Evolutionary conservation across 2,329 filamentous ascomycete genomes (phyloP).

Genomic region (Iodosphaeria phyllophila): DNA sequence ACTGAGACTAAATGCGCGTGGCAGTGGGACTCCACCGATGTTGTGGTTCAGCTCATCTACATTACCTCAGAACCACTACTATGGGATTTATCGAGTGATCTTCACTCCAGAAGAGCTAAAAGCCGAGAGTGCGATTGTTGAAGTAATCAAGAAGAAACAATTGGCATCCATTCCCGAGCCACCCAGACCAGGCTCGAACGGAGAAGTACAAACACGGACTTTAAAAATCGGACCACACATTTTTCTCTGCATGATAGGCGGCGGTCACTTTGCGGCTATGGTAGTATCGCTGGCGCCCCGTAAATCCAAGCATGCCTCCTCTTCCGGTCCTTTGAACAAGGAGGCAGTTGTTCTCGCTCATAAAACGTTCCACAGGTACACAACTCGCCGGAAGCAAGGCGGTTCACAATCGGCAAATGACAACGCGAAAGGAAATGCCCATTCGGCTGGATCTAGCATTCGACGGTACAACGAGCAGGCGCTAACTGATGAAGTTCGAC

Average conservation of each 20-base stretch:
- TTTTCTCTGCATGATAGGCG: constrained; percentile 97
- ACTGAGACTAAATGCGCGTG: constrained; percentile 27
- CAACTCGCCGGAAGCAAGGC: constrained; percentile 88
- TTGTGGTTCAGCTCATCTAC: constrained; percentile 70
- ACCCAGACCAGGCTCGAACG: constrained; percentile 38
- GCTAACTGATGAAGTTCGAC: constrained; percentile 71
- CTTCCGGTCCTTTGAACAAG: constrained; percentile 56
- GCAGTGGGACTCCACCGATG: constrained; percentile 51
- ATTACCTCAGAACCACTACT: constrained; percentile 58
- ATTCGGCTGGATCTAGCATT: constrained; percentile 79
- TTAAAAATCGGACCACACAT: constrained; percentile 68
- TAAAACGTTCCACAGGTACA: constrained; percentile 97
- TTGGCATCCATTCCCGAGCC: constrained; percentile 40
- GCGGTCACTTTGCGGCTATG: constrained; percentile 95
- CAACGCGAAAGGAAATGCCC: constrained; percentile 78
- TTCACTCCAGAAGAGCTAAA: constrained; percentile 57
- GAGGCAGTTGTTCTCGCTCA: constrained; percentile 81
- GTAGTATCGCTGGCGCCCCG: constrained; percentile 75
- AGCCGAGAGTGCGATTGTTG: constrained; percentile 38
- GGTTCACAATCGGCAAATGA: constrained; percentile 90
- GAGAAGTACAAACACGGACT: constrained; percentile 30
- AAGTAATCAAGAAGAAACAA: constrained; percentile 60
- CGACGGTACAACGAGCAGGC: constrained; percentile 90
- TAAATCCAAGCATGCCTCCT: constrained; percentile 44
- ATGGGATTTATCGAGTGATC: constrained; percentile 72